Conservation (phyloP, 441 rosid genomes). For the Adansonia grandidieri region DNA sequence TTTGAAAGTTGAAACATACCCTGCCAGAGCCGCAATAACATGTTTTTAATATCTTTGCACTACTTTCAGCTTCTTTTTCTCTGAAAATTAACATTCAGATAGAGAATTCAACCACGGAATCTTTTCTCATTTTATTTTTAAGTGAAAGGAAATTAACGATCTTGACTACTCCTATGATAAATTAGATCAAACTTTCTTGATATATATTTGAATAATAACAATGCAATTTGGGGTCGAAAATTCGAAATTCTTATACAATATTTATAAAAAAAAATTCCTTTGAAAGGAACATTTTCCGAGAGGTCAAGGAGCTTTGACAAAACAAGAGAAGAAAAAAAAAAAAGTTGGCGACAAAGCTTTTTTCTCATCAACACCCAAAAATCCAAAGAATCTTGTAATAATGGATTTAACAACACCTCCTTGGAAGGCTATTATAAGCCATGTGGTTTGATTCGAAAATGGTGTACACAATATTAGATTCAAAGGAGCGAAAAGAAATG, state of each 20-base stretch:
- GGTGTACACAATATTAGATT: constrained; percentile 41
- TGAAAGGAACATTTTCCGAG: constrained; percentile 16
- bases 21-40: not conserved
- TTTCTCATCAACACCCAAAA: not conserved
- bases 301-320: constrained; percentile 32
- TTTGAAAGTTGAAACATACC: not conserved
- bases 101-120: constrained; percentile 3
- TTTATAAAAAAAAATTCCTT: not conserved
- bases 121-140: not conserved
- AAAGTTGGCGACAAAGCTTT: constrained; percentile 18
- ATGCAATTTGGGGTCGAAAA: constrained; percentile 4
- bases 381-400: not conserved
- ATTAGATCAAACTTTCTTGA: constrained; percentile 2
- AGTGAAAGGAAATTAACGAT: not conserved
- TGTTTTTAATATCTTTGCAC: not conserved
- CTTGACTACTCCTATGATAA: constrained; percentile 5
- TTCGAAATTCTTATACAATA: not conserved
- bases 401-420: constrained; percentile 15
- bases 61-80: not conserved
- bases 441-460: constrained; percentile 27
- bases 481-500: constrained; percentile 41
- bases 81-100: not conserved
- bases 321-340: constrained; percentile 14
- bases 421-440: constrained; percentile 25
- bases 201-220: not conserved